phyloP scores from a whole-genome alignment of 306 rosid genomes.

The Astragalus membranaceus region DNA sequence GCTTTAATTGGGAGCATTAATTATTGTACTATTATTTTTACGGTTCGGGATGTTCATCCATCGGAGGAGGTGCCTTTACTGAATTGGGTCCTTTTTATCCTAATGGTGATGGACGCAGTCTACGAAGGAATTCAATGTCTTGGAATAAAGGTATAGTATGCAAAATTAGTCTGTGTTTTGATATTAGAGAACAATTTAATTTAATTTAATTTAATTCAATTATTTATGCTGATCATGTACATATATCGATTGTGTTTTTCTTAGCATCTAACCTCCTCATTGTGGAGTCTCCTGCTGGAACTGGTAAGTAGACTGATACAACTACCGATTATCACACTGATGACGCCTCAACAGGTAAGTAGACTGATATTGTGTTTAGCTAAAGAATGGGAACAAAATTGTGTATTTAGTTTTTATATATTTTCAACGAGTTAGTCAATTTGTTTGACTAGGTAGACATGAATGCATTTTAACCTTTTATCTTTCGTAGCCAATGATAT shows the following conservation, averaged over 20 bases:
- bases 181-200: background rate
- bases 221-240: background rate
- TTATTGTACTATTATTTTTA: constrained; percentile 17
- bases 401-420: background rate
- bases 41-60: constrained; percentile 96
- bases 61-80: constrained; percentile 91
- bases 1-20: background rate
- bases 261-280: constrained; percentile 81
- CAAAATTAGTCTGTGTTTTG: background rate
- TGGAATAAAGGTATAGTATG: constrained; percentile 63
- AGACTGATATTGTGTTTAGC: too few species aligned
- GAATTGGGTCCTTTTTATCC: constrained; percentile 93
- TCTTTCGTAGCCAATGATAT: constrained; percentile 66
- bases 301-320: constrained; percentile 90
- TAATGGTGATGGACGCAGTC: constrained; percentile 61
- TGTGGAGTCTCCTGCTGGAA: constrained; percentile 93
- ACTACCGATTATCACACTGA: constrained; percentile 70
- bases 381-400: too few species aligned
- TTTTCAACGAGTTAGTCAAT: background rate
- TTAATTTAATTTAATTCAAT: too few species aligned
- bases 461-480: background rate
- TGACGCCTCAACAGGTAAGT: constrained; percentile 69
- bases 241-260: background rate
- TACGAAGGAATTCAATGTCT: constrained; percentile 59
- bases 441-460: background rate